A percentile compares a stretch with the other conserved stretches of the same genome.
Conservation (phyloP, 1,284 basidiomycete species). For the Trametes pubescens region DNA sequence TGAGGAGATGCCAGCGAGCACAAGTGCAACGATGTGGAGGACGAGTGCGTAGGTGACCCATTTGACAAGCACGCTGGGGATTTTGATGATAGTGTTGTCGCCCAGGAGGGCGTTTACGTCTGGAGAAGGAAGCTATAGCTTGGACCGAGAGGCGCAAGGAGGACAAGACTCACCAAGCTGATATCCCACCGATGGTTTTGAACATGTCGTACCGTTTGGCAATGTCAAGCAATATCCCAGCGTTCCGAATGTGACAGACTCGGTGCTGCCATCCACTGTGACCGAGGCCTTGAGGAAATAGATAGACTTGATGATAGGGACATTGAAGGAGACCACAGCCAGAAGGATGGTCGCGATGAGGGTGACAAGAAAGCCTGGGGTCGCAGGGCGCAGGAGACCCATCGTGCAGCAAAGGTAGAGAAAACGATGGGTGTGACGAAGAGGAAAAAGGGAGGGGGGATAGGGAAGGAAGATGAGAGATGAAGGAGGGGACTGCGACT, state of each 20-base stretch:
- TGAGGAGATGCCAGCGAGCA: conserved; percentile 72
- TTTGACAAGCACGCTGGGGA: conserved; percentile 83
- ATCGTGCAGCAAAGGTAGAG: conserved; percentile 43
- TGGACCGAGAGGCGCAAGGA: conserved; percentile 2
- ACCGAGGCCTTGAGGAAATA: conserved; percentile 86
- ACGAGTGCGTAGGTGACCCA: conserved; percentile 90
- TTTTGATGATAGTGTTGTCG: conserved; percentile 66
- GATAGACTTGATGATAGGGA: conserved; percentile 84
- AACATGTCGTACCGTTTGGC: conserved; percentile 69
- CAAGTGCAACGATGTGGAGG: conserved; percentile 86
- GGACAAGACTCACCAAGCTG: conserved; percentile 70
- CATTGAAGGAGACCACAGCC: conserved; percentile 85
- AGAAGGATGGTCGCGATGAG: conserved; percentile 78
- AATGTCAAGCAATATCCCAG: conserved; percentile 83
- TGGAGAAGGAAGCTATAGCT: conserved; percentile 41
- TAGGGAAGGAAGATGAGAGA: conserved; percentile 18
- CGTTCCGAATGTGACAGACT: conserved; percentile 82
- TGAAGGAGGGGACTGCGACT: conserved; percentile 4
- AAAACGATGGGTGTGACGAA: conserved; percentile 5
- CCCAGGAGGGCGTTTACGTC: conserved; percentile 85
- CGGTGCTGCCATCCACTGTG: conserved; percentile 55
- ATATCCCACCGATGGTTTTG: conserved; percentile 82
- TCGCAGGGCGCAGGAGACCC: conserved; percentile 76
- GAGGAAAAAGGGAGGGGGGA: conserved; percentile 6
- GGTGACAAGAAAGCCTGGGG: conserved; percentile 85